Evolutionary conservation across 129 eudicot genomes (phyloP), one percentile per base, ranked within the genome.

Genomic region (Flaveria brownii): DNA sequence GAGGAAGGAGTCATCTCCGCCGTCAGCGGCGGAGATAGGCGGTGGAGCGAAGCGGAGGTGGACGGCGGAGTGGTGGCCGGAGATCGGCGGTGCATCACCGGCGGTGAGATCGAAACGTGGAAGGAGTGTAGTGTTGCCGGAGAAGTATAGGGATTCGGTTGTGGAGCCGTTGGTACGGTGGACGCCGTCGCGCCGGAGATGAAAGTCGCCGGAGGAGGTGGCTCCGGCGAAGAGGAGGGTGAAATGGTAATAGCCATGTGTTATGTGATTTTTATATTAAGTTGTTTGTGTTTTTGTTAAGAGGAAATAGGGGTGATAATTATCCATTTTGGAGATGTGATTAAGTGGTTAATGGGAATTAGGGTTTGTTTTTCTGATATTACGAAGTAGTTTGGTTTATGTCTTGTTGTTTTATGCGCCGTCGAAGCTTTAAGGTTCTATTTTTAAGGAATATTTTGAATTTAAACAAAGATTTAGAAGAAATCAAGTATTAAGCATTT

Each of bases 101-200:
- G 84, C 80, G 77, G 78, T 86, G 9, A 81, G 78, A 72, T 83
- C 90, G 36, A 86, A 83, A 20, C 81, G 87, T 46, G 85, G 85
- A 22, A 73, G 89, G 77, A 73, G 39, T 17, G 81, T 57, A 74
- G 90, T 83, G 26, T 55, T 86, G 30, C 87, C 90, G 57, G 46
- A 46, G 46, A 86, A 77, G 63, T 86, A 77, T 54, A 61, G 85
- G 43, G 90, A 86, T 83, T 83, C 90, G 20, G 20, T 83, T 43
- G 59, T 85, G 9, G 89, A 82, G 68, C 86, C 86, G 41, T 70
- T 76, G 62, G 59, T 77, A 0, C 82, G 72, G 73, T 61, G 72
- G 57, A 17, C 84, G 52, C 30, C 62, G 42, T 28, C 82, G 52
- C 54, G 73, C 26, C 55, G 3, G 18, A n/a, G 82, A 51, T 67